phyloP scores from a whole-genome alignment of 768 basidiomycete genomes.

The Austroboletus eburneus region DNA sequence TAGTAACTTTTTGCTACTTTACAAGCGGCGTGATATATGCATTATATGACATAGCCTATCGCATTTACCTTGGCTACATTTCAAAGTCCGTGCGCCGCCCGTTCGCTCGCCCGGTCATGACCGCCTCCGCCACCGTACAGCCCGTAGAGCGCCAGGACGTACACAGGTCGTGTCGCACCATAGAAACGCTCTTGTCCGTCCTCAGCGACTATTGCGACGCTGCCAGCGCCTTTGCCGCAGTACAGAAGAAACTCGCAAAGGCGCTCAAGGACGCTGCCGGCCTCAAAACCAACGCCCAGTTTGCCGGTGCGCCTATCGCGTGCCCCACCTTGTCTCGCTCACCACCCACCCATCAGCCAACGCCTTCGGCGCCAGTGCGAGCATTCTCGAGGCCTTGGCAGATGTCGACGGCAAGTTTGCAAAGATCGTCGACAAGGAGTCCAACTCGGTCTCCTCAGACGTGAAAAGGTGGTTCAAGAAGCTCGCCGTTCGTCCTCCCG shows the following conservation, averaged over 20 bases:
- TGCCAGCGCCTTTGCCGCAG: conserved; percentile 49
- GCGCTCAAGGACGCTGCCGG: conserved; percentile 63
- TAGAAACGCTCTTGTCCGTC: conserved; percentile 61
- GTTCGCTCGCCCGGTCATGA: conserved; percentile 13
- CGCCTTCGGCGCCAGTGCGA: conserved; percentile 60
- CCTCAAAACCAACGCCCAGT: conserved; percentile 55
- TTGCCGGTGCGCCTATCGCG: conserved; percentile 48
- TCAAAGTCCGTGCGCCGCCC: neutral
- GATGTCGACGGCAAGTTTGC: conserved; percentile 74
- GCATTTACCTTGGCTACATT: neutral
- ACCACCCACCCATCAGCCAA: conserved; percentile 42
- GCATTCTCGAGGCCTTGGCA: conserved; percentile 62
- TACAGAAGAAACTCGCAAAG: conserved; percentile 75
- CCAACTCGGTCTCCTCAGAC: conserved; percentile 56
- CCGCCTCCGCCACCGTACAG: conserved; percentile 6
- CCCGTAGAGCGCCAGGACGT: conserved; percentile 66
- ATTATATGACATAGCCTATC: too few species aligned
- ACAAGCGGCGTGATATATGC: too few species aligned
- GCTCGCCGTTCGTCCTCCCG: conserved; percentile 52
- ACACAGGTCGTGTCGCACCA: conserved; percentile 76
- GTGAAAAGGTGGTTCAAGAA: conserved; percentile 88
- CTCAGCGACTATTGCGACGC: conserved; percentile 78
- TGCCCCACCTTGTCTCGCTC: too few species aligned
- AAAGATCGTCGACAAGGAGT: conserved; percentile 72
- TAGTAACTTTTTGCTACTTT: too few species aligned